phyloP scores from a whole-genome alignment of 2,329 filamentous ascomycete species.

The Dothidotthia symphoricarpi region DNA sequence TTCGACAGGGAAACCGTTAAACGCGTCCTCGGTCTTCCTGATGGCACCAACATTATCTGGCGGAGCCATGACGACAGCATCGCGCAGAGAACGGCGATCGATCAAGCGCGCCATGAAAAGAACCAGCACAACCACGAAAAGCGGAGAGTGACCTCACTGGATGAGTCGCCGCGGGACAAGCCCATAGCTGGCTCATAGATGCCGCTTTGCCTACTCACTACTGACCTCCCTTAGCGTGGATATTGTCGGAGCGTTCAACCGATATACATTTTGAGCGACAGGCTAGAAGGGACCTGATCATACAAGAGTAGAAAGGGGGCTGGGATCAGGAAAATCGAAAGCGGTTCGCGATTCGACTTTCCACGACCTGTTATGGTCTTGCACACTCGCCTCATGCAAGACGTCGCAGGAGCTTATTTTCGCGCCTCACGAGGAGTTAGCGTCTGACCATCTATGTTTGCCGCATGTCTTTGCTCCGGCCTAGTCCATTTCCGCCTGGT shows the following conservation, averaged over 20 bases:
- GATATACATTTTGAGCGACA: too few species aligned
- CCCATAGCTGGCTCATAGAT: conserved; percentile 25
- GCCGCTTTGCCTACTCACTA: conserved; percentile 4
- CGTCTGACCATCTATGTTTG: too few species aligned
- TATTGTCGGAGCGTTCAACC: background rate
- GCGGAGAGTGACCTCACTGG: conserved; percentile 42
- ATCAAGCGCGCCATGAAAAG: conserved; percentile 89
- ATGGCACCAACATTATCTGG: conserved; percentile 89
- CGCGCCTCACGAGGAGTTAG: too few species aligned
- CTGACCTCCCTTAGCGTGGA: conserved; percentile 4
- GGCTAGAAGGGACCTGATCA: too few species aligned
- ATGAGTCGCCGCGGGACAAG: conserved; percentile 37
- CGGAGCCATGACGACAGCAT: conserved; percentile 97
- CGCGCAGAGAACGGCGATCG: conserved; percentile 82
- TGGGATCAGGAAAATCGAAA: too few species aligned
- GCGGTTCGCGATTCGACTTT: too few species aligned
- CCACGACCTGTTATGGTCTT: too few species aligned
- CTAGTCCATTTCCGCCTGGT: too few species aligned
- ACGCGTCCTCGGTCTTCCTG: conserved; percentile 78
- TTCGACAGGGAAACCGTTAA: conserved; percentile 84
- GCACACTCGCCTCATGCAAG: too few species aligned
- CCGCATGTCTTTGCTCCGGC: too few species aligned
- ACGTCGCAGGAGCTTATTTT: too few species aligned
- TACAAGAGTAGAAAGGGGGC: too few species aligned
- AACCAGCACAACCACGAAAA: conserved; percentile 46